phyloP scores from a whole-genome alignment of 2,329 filamentous ascomycete genomes.

The Fusarium sp. region DNA sequence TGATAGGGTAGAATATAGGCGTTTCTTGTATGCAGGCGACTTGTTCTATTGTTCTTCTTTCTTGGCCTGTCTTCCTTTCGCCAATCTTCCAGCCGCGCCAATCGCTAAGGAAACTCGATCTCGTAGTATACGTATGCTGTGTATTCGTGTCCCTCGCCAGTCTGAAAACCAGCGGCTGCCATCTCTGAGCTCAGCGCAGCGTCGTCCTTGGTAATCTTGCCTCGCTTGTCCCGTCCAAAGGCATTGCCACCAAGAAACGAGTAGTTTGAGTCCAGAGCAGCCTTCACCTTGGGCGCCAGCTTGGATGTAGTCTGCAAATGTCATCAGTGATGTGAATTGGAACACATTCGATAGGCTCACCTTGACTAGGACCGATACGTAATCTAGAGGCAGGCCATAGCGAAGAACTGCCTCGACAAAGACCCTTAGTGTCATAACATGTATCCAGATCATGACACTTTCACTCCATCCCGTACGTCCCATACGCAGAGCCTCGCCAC shows the following conservation, averaged over 20 bases:
- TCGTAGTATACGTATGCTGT: constrained; percentile 98
- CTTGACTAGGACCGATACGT: constrained; percentile 84
- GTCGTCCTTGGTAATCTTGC: constrained; percentile 90
- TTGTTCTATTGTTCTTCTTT: constrained; percentile 22
- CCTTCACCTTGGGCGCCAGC: constrained; percentile 78
- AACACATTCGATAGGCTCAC: constrained; percentile 61
- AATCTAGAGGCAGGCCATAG: constrained; percentile 91
- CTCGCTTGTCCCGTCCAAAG: constrained; percentile 92
- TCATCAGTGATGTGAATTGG: constrained; percentile 18
- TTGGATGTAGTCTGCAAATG: constrained; percentile 79
- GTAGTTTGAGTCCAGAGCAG: constrained; percentile 83
- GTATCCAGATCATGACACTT: constrained; percentile 94
- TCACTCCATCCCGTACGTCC: constrained; percentile 95
- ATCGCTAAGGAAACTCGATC: constrained; percentile 74
- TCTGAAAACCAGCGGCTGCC: constrained; percentile 75
- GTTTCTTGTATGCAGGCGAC: constrained; percentile 38
- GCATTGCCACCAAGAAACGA: constrained; percentile 95
- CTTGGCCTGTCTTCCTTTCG: not conserved
- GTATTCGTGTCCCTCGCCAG: constrained; percentile 82
- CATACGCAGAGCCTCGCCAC: constrained; percentile 88
- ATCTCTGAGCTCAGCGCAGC: constrained; percentile 81
- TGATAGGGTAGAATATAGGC: constrained; percentile 44
- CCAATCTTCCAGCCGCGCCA: not conserved
- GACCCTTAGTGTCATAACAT: constrained; percentile 88
- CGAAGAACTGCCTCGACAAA: constrained; percentile 98